Percentiles rank a stretch among this genome's conserved stretches.
Conservation (phyloP, 2,329 filamentous ascomycete genomes). For the Boeremia lycopersici region DNA sequence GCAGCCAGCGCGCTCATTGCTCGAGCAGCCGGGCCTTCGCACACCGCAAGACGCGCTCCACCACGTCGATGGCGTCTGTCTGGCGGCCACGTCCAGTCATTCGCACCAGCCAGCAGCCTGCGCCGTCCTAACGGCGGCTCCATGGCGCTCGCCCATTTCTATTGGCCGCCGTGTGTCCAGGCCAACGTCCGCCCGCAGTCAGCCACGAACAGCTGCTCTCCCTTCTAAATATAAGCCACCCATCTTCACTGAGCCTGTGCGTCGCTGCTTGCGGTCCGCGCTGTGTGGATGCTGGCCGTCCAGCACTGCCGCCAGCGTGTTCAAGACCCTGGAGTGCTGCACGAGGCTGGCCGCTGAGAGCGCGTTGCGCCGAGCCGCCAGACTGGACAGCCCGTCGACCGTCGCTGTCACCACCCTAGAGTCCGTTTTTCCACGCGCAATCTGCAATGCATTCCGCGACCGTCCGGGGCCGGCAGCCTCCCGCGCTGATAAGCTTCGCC, state of each 20-base stretch:
- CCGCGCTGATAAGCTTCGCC: conserved; percentile 17
- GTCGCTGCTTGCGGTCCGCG: neutral
- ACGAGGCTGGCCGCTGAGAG: conserved; percentile 7
- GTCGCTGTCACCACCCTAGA: conserved; percentile 18
- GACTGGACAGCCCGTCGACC: neutral
- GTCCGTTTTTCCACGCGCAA: conserved; percentile 26
- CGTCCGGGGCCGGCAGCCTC: conserved; percentile 17
- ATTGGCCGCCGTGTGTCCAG: conserved; percentile 21
- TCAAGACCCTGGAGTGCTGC: neutral
- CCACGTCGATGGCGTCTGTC: conserved; percentile 34
- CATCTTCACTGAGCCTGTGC: conserved; percentile 13
- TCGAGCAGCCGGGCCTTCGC: conserved; percentile 22
- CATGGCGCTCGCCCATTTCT: neutral
- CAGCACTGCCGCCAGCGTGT: conserved; percentile 11
- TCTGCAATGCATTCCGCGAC: conserved; percentile 28
- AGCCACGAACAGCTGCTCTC: conserved; percentile 30
- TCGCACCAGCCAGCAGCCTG: conserved; percentile 21
- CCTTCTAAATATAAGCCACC: conserved; percentile 28
- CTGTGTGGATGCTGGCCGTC: neutral
- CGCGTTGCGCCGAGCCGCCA: conserved; percentile 12
- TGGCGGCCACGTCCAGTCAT: conserved; percentile 27
- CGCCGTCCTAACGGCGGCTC: conserved; percentile 29
- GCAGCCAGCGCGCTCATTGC: conserved; percentile 31
- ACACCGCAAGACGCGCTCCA: conserved; percentile 34
- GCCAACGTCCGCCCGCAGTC: conserved; percentile 17